Evolutionary conservation across 805 yeast species (phyloP).

Genomic region (Yarrowia sp.): DNA sequence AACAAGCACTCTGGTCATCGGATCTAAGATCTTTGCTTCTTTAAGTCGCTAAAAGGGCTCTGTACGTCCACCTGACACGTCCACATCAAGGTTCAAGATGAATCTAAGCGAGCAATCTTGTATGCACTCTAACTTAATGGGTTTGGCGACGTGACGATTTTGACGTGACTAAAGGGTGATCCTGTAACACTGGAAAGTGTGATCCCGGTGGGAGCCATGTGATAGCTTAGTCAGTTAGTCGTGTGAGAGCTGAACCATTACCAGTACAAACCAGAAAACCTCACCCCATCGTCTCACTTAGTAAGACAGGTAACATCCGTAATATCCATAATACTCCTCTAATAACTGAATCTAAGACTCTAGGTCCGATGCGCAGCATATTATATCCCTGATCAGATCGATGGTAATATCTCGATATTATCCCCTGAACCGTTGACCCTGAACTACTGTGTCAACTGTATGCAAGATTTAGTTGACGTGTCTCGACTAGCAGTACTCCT

Average conservation of each 20-base stretch:
- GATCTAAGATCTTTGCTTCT: not conserved
- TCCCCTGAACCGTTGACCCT: not conserved
- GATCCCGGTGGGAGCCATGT: too few relatives aligned
- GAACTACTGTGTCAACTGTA: not conserved
- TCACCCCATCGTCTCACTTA: too few relatives aligned
- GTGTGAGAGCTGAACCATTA: too few relatives aligned
- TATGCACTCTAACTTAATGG: conserved; percentile 26
- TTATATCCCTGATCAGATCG: not conserved
- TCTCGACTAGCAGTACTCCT: too few relatives aligned
- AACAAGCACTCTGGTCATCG: not conserved
- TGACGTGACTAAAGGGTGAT: conserved; percentile 6
- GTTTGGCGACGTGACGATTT: conserved; percentile 13
- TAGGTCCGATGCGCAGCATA: not conserved
- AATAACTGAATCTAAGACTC: not conserved
- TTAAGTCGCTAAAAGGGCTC: not conserved
- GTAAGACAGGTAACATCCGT: not conserved
- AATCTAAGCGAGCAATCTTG: conserved; percentile 9
- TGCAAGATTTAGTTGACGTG: not conserved
- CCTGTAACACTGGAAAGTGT: not conserved
- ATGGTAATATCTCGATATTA: not conserved
- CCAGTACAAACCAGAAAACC: too few relatives aligned
- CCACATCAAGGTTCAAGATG: not conserved
- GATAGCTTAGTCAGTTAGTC: too few relatives aligned
- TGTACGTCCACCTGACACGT: not conserved
- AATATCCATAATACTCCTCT: not conserved